phyloP scores from a whole-genome alignment of 495 filamentous ascomycete genomes.

The Clavariopsis aquatica region DNA sequence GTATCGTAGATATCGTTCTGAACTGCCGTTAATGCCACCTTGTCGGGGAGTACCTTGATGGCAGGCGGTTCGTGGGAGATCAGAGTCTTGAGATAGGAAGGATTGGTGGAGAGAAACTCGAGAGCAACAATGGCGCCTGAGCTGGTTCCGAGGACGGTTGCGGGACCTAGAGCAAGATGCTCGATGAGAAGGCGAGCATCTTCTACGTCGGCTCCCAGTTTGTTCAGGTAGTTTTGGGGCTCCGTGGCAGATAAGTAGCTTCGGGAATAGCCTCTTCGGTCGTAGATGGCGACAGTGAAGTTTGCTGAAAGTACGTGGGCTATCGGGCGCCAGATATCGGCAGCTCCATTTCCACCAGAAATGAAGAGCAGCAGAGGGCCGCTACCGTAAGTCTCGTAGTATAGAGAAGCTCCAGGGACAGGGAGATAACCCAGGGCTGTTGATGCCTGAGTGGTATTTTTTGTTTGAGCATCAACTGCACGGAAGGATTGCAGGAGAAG shows the following conservation, averaged over 20 bases:
- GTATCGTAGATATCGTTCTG: slow-evolving; percentile 21
- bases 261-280: slow-evolving; percentile 23
- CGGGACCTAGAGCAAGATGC: slow-evolving; percentile 14
- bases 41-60: slow-evolving; percentile 24
- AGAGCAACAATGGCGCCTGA: slow-evolving; percentile 29
- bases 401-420: slow-evolving; percentile 6
- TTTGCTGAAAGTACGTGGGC: background rate
- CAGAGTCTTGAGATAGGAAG: slow-evolving; percentile 7
- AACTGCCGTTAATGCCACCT: slow-evolving; percentile 4
- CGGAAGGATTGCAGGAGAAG: background rate
- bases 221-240: slow-evolving; percentile 21
- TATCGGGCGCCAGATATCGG: slow-evolving; percentile 13
- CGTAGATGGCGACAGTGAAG: slow-evolving; percentile 21
- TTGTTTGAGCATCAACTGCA: background rate
- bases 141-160: slow-evolving; percentile 26
- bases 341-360: slow-evolving; percentile 24
- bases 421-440: background rate
- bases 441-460: background rate
- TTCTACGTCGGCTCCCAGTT: slow-evolving; percentile 25
- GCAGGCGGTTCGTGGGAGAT: slow-evolving; percentile 28
- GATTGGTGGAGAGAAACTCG: slow-evolving; percentile 17
- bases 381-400: slow-evolving; percentile 24
- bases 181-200: slow-evolving; percentile 28
- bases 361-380: slow-evolving; percentile 35
- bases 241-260: slow-evolving; percentile 17